Conservation (phyloP, 139 green algal genomes). For the Pleodorina starrii region DNA sequence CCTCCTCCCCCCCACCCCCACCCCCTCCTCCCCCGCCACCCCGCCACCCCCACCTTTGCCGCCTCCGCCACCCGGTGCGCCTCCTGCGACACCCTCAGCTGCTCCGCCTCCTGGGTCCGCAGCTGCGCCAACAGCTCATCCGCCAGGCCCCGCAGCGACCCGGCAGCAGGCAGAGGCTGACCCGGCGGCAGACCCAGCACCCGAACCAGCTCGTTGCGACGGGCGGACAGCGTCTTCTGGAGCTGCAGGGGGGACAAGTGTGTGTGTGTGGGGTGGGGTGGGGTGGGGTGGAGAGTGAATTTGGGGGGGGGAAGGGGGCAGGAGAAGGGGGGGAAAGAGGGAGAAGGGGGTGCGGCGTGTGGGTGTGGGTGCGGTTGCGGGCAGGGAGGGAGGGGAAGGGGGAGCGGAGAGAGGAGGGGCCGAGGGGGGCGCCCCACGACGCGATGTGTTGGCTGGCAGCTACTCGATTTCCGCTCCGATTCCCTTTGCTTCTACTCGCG, state of each 20-base stretch:
- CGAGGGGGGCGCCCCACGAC: no score
- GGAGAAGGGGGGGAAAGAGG: not conserved
- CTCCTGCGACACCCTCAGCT: not conserved
- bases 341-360: no score
- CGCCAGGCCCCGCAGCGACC: not conserved
- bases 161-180: not conserved
- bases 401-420: no score
- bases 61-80: not conserved
- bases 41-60: not conserved
- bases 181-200: not conserved
- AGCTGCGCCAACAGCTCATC: not conserved
- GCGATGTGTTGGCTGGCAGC: no score
- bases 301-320: not conserved
- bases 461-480: no score
- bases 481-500: no score
- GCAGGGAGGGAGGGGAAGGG: no score
- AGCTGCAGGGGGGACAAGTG: not conserved
- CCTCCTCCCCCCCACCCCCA: not conserved
- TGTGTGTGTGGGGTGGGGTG: no score
- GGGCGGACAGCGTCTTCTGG: not conserved
- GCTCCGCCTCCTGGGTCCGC: constrained; percentile 1
- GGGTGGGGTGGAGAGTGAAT: not conserved
- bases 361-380: no score
- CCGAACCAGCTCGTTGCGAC: not conserved
- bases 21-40: not conserved